Evolutionary conservation across 371 early-diverging fungal species (phyloP).

Genomic region (Vittaforma corneae): DNA sequence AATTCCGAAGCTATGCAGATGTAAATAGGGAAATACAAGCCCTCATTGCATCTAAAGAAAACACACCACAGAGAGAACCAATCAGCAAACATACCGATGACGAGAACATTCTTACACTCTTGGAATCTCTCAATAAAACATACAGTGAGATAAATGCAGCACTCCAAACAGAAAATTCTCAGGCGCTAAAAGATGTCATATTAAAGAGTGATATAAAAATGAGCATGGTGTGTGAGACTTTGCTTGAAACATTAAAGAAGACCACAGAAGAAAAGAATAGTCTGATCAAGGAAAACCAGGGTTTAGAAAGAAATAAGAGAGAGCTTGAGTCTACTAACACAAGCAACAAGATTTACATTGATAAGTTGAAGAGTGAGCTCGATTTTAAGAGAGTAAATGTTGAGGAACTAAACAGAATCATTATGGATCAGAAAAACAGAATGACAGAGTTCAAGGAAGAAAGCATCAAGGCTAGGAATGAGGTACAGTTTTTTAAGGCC

Average conservation of each 20-base stretch:
- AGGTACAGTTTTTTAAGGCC: not conserved
- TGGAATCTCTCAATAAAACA: slow-evolving; percentile 21
- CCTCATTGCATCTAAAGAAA: not conserved
- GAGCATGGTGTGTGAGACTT: slow-evolving; percentile 29
- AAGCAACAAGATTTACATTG: slow-evolving; percentile 11
- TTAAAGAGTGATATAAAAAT: slow-evolving; percentile 33
- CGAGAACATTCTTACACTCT: not conserved
- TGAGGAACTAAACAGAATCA: slow-evolving; percentile 34
- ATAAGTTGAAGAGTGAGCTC: slow-evolving; percentile 17
- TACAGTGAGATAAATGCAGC: slow-evolving; percentile 25
- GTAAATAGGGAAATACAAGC: slow-evolving; percentile 16
- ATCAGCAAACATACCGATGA: not conserved
- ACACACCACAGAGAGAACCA: not conserved
- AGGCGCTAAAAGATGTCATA: slow-evolving; percentile 27
- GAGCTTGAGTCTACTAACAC: slow-evolving; percentile 6
- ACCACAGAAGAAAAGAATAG: slow-evolving; percentile 30
- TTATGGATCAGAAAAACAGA: slow-evolving; percentile 47
- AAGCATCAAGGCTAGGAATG: not conserved
- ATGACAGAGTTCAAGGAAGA: slow-evolving; percentile 4
- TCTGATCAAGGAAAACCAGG: slow-evolving; percentile 8
- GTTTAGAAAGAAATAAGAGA: slow-evolving; percentile 9
- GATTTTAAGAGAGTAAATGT: slow-evolving; percentile 5
- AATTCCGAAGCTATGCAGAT: not conserved
- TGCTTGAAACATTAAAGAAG: slow-evolving; percentile 37
- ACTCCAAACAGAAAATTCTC: not conserved